These are phyloP conservation scores for Psidium friedrichsthalianum DNA, from an alignment of 345 rosid species.

Conservation along the genomic window DNA sequence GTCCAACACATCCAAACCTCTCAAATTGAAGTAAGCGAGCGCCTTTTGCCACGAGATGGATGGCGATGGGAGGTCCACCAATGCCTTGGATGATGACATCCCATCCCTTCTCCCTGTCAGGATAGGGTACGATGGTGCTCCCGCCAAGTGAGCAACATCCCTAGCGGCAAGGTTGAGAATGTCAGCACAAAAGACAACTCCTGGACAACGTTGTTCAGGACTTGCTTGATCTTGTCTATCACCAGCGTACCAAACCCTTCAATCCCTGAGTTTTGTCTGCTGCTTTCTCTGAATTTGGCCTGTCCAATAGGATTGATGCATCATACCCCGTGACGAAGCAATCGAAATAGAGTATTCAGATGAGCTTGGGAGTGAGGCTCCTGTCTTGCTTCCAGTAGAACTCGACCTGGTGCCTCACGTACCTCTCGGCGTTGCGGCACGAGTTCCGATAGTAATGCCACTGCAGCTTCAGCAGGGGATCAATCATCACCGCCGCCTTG, in stretches of 20 bases:
- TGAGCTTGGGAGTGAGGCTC: conserved; percentile 50
- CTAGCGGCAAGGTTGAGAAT: conserved; percentile 79
- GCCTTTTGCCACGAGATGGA: conserved; percentile 35
- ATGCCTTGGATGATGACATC: conserved; percentile 21
- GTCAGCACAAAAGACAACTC: conserved; percentile 76
- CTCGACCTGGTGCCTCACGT: conserved; percentile 34
- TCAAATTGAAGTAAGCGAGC: conserved; percentile 34
- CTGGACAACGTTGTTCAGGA: conserved; percentile 52
- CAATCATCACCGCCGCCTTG: conserved; percentile 22
- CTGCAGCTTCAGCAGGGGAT: conserved; percentile 24
- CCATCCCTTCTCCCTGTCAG: conserved; percentile 63
- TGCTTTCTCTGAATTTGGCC: conserved; percentile 46
- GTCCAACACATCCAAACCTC: conserved; percentile 39
- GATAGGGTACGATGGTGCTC: conserved; percentile 57
- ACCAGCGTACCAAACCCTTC: conserved; percentile 31
- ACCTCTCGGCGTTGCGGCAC: conserved; percentile 44
- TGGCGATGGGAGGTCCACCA: conserved; percentile 42
- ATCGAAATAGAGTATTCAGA: conserved; percentile 59
- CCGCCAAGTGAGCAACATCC: conserved; percentile 66
- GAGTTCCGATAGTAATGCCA: conserved; percentile 54
- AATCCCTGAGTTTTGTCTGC: conserved; percentile 58
- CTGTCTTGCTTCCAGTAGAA: conserved; percentile 21
- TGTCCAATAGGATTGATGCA: conserved; percentile 65
- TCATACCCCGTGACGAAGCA: conserved; percentile 67
- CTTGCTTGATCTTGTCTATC: conserved; percentile 64